Conservation (phyloP, 768 basidiomycete species). For the Postia placenta region DNA sequence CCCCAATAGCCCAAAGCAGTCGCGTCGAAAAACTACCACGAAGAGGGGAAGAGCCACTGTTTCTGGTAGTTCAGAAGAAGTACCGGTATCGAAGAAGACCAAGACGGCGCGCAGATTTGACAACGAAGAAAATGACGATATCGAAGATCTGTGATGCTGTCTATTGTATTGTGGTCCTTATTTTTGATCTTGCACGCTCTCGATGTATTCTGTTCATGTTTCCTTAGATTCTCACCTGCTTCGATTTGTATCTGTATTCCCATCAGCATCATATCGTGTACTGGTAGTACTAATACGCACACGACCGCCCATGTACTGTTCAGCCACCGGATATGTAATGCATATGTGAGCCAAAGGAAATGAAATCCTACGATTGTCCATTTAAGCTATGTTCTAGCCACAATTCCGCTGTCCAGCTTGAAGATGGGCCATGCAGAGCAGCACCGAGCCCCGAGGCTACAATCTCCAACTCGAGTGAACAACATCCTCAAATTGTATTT, state of each 20-base stretch:
- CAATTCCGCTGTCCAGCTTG: no score
- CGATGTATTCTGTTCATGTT: neutral
- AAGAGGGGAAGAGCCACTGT: neutral
- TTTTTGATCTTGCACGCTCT: neutral
- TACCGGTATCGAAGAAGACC: neutral
- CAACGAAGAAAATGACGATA: neutral
- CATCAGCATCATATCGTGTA: neutral
- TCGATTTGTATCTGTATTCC: neutral
- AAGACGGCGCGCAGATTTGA: neutral
- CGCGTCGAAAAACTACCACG: constrained; percentile 4
- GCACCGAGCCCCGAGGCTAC: no score
- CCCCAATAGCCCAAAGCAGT: neutral
- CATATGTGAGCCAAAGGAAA: no score
- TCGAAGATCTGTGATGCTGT: neutral
- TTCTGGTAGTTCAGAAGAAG: neutral
- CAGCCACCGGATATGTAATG: no score
- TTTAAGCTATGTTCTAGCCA: no score
- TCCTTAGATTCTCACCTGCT: neutral
- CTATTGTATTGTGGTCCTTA: neutral
- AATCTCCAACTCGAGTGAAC: no score
- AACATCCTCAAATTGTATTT: no score
- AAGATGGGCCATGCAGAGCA: no score
- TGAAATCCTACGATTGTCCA: no score
- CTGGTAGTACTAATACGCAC: no score
- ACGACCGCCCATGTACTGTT: no score